A percentile compares a stretch with the other conserved stretches of the same genome.
phyloP scores from a whole-genome alignment of 768 basidiomycete genomes.

The Suillus subluteus region DNA sequence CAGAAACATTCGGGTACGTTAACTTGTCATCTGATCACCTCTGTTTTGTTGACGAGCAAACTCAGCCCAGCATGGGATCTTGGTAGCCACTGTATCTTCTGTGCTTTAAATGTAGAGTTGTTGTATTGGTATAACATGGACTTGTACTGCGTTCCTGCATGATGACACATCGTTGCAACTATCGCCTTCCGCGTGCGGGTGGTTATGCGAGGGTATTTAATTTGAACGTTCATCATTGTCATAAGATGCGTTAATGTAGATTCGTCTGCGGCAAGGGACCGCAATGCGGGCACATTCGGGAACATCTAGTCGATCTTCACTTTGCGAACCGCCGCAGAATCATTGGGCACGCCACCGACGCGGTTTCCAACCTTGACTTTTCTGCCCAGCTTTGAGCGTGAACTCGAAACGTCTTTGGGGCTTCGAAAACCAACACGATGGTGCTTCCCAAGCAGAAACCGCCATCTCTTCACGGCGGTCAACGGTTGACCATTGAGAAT shows the following conservation, averaged over 20 bases:
- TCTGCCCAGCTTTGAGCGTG: conserved; percentile 72
- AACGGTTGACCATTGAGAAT: conserved; percentile 89
- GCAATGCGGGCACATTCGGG: neutral
- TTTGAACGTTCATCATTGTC: conserved; percentile 16
- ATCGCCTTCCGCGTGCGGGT: neutral
- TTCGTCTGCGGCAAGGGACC: neutral
- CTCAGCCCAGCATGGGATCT: conserved; percentile 20
- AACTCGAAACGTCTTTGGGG: conserved; percentile 85
- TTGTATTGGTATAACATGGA: conserved; percentile 7
- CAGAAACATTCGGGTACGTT: conserved; percentile 26
- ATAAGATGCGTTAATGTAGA: conserved; percentile 6
- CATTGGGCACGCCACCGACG: conserved; percentile 58
- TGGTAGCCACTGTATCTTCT: conserved; percentile 23
- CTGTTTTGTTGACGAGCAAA: neutral
- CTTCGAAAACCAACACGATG: conserved; percentile 96
- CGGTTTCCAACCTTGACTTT: conserved; percentile 86
- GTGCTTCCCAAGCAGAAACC: conserved; percentile 96
- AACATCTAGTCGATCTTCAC: conserved; percentile 36
- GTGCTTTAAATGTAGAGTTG: conserved; percentile 12
- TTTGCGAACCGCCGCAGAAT: conserved; percentile 32
- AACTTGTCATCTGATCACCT: neutral
- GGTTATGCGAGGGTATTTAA: conserved; percentile 13
- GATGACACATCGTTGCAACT: conserved; percentile 12
- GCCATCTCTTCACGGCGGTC: conserved; percentile 87
- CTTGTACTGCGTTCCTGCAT: conserved; percentile 13